phyloP scores from a whole-genome alignment of 352 stramenopile genomes.

The Pythium aquatile region DNA sequence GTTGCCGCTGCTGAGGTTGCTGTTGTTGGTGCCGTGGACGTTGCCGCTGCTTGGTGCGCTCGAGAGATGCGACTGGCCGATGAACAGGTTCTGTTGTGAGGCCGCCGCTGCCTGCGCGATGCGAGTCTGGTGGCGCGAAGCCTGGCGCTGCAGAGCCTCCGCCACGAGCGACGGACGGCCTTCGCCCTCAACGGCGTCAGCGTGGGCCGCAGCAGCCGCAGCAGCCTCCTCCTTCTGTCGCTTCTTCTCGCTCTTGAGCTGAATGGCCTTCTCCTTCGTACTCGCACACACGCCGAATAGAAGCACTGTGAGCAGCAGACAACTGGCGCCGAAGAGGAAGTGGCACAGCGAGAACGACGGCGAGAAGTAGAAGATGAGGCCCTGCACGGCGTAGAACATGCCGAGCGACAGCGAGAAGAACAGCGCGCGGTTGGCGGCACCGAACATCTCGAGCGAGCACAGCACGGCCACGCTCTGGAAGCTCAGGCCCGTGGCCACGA shows the following conservation, averaged over 20 bases:
- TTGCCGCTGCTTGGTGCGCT: conserved; percentile 45
- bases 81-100: conserved; percentile 16
- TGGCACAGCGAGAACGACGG: conserved; percentile 61
- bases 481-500: conserved; percentile 62
- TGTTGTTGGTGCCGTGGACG: conserved; percentile 5
- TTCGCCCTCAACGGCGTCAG: conserved; percentile 17
- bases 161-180: conserved; percentile 23
- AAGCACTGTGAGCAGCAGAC: conserved; percentile 45
- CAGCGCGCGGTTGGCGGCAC: conserved; percentile 49
- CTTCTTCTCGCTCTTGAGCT: conserved; percentile 86
- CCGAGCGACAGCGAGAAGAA: conserved; percentile 72
- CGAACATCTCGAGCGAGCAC: conserved; percentile 80
- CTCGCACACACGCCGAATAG: conserved; percentile 80
- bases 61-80: conserved; percentile 45
- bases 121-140: conserved; percentile 55
- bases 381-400: conserved; percentile 60
- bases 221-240: conserved; percentile 40
- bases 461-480: conserved; percentile 77
- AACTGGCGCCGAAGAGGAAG: conserved; percentile 53
- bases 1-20: conserved; percentile 1
- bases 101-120: conserved; percentile 38
- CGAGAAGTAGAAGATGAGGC: conserved; percentile 50
- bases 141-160: conserved; percentile 29
- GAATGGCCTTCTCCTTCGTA: conserved; percentile 78
- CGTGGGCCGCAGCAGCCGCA: conserved; percentile 14